phyloP scores from a whole-genome alignment of 345 rosid genomes.

The Isatis tinctoria region DNA sequence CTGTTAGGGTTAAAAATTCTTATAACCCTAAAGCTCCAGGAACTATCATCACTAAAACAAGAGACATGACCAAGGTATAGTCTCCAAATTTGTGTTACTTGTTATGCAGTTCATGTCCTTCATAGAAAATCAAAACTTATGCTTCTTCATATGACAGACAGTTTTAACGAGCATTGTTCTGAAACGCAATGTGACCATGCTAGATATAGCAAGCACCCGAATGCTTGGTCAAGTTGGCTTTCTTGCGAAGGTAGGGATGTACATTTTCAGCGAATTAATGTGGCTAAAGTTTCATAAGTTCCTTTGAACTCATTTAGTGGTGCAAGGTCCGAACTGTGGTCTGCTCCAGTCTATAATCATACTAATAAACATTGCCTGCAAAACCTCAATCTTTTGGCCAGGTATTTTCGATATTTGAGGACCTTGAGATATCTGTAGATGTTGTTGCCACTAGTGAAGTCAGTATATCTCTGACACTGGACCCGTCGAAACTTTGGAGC shows the following conservation, averaged over 20 bases:
- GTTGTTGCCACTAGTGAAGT: constrained; percentile 99
- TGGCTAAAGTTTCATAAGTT: neutral
- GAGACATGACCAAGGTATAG: constrained; percentile 93
- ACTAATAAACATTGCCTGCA: neutral
- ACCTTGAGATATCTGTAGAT: constrained; percentile 93
- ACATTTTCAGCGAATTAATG: neutral
- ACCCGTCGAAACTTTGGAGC: constrained; percentile 97
- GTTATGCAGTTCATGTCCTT: neutral
- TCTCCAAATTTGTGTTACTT: neutral
- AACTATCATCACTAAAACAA: constrained; percentile 77
- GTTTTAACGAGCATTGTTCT: constrained; percentile 93
- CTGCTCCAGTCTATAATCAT: neutral
- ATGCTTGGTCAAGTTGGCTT: constrained; percentile 99
- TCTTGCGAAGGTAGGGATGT: constrained; percentile 74
- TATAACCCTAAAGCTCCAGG: constrained; percentile 96
- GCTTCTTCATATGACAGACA: constrained; percentile 52
- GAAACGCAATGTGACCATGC: constrained; percentile 95
- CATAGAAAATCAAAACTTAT: constrained; percentile 1
- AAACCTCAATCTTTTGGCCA: constrained; percentile 23
- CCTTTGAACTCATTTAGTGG: neutral
- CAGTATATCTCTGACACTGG: constrained; percentile 92
- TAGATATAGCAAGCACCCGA: constrained; percentile 96
- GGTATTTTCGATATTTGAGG: constrained; percentile 98
- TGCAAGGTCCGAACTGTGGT: neutral
- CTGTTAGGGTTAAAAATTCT: constrained; percentile 98